Conservation (phyloP, 768 basidiomycete species). For the Tylopilus cervinicoccineus region DNA sequence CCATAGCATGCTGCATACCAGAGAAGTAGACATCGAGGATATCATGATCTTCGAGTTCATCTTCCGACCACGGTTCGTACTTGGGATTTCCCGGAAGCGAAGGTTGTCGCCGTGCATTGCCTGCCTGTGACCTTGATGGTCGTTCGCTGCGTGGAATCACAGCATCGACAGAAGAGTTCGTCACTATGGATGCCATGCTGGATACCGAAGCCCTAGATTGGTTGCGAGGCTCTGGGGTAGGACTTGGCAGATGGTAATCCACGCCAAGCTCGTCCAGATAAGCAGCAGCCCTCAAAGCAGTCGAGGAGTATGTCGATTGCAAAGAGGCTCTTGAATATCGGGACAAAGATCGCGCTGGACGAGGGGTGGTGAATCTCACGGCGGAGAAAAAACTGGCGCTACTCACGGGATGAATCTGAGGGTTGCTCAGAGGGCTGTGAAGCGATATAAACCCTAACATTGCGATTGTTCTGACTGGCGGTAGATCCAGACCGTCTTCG, state of each 20-base stretch:
- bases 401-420: slow-evolving; percentile 17
- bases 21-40: slow-evolving; percentile 42
- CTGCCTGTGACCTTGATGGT: slow-evolving; percentile 7
- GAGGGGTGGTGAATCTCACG: background rate
- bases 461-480: slow-evolving; percentile 16
- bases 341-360: slow-evolving; percentile 17
- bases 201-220: slow-evolving; percentile 40
- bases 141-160: slow-evolving; percentile 41
- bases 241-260: slow-evolving; percentile 25
- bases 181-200: slow-evolving; percentile 55
- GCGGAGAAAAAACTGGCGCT: background rate
- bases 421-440: slow-evolving; percentile 2
- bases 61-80: slow-evolving; percentile 20
- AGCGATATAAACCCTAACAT: slow-evolving; percentile 17
- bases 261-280: slow-evolving; percentile 32
- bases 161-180: slow-evolving; percentile 55
- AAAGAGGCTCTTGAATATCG: slow-evolving; percentile 25
- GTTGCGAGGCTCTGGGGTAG: slow-evolving; percentile 14
- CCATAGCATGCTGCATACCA: slow-evolving; percentile 22
- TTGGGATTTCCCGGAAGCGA: slow-evolving; percentile 16
- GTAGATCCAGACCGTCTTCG: slow-evolving; percentile 19
- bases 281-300: slow-evolving; percentile 14
- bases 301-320: slow-evolving; percentile 32
- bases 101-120: slow-evolving; percentile 10
- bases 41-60: slow-evolving; percentile 28